Percentiles rank a stretch among this genome's conserved stretches.
phyloP scores from a whole-genome alignment of 306 rosid species.

The Abrus pulchellus region DNA sequence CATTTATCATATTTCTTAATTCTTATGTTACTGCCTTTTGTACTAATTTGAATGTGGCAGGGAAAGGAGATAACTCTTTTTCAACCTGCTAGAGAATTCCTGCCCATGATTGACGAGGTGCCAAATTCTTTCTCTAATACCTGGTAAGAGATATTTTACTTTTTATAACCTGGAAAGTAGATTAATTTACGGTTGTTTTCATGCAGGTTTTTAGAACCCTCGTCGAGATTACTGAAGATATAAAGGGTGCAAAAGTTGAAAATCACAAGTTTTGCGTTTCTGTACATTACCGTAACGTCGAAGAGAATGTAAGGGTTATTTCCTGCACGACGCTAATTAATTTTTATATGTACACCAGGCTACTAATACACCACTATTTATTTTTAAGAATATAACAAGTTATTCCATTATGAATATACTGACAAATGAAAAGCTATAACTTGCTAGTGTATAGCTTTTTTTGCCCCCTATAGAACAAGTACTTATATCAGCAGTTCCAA shows the following conservation, averaged over 20 bases:
- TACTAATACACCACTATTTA: too few relatives aligned
- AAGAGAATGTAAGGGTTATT: constrained; percentile 66
- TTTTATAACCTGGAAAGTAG: not conserved
- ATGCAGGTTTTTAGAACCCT: constrained; percentile 88
- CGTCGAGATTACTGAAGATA: constrained; percentile 71
- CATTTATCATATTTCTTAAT: not conserved
- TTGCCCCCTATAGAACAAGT: too few relatives aligned
- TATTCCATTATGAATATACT: too few relatives aligned
- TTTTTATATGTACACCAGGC: too few relatives aligned
- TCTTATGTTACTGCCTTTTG: not conserved
- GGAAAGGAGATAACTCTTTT: constrained; percentile 82
- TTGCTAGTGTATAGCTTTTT: too few relatives aligned
- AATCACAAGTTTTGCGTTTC: constrained; percentile 95
- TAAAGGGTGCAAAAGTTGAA: constrained; percentile 84
- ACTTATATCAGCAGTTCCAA: too few relatives aligned
- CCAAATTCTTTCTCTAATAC: not conserved
- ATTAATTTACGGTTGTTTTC: constrained; percentile 5
- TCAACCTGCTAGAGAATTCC: constrained; percentile 91
- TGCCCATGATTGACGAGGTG: constrained; percentile 90
- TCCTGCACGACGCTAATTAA: too few relatives aligned
- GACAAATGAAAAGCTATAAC: too few relatives aligned
- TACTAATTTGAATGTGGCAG: constrained; percentile 51
- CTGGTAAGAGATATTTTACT: not conserved
- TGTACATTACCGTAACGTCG: constrained; percentile 97
- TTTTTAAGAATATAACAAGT: too few relatives aligned